Evolutionary conservation across 2,329 filamentous ascomycete genomes (phyloP).

Genomic region (Aspergillus amoenus): DNA sequence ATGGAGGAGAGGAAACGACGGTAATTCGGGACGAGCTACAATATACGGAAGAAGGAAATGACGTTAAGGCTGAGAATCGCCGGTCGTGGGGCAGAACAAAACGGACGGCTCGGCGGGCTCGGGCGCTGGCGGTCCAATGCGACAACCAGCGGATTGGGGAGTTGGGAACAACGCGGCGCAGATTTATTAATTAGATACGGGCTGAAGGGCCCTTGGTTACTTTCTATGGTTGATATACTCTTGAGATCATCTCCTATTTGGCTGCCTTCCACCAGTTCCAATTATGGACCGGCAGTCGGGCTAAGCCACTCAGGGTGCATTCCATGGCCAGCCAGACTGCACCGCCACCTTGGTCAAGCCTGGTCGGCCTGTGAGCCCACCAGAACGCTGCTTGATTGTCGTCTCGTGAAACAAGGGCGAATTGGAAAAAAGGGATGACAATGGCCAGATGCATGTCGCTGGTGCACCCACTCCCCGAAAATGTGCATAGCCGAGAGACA

Average conservation of each 20-base stretch:
- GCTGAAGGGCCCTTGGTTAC: neutral
- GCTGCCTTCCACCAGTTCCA: conserved; percentile 5
- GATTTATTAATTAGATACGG: neutral
- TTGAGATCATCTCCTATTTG: neutral
- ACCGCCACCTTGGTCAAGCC: conserved; percentile 16
- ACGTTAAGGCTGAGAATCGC: conserved; percentile 6
- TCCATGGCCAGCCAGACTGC: conserved; percentile 7
- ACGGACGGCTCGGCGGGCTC: conserved; percentile 5
- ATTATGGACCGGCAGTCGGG: conserved; percentile 7
- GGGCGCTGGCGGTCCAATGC: neutral
- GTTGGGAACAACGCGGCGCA: neutral
- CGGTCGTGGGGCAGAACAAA: conserved; percentile 15
- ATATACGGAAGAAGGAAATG: conserved; percentile 3
- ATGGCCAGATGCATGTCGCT: neutral
- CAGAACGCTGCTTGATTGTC: neutral
- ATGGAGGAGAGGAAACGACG: neutral
- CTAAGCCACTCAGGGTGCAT: conserved; percentile 14
- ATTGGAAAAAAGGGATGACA: neutral
- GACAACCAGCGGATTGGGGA: neutral
- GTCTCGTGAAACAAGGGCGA: neutral
- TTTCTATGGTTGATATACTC: neutral
- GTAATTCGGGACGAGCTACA: conserved; percentile 7
- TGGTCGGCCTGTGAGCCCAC: neutral
- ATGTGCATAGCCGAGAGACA: conserved; percentile 4
- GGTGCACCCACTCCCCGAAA: conserved; percentile 8